A percentile compares a stretch with the other conserved stretches of the same genome.
Conservation (phyloP, 2,329 filamentous ascomycete genomes). For the Aspergillus sp. region DNA sequence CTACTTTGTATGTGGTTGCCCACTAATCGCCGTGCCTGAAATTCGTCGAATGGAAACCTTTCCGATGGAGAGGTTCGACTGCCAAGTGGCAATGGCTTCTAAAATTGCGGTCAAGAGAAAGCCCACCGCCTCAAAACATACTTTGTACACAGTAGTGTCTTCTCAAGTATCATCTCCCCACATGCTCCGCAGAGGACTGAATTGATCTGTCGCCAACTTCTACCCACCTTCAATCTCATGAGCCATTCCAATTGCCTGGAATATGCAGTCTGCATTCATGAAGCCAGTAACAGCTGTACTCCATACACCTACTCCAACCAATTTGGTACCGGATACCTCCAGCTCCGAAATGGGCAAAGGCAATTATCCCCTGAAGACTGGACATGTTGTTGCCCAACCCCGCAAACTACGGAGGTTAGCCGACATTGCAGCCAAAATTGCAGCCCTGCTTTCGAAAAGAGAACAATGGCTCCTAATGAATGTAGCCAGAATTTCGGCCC, state of each 20-base stretch:
- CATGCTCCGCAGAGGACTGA: not conserved
- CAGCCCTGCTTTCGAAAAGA: not conserved
- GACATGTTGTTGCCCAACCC: slow-evolving; percentile 25
- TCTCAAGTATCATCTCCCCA: slow-evolving; percentile 11
- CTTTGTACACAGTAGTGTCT: not conserved
- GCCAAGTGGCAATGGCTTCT: slow-evolving; percentile 21
- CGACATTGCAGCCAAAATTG: not conserved
- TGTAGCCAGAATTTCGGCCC: not conserved
- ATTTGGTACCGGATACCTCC: slow-evolving; percentile 4
- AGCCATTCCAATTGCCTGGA: not conserved
- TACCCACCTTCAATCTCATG: not conserved
- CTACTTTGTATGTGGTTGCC: not conserved
- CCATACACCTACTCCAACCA: not conserved
- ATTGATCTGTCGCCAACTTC: not conserved
- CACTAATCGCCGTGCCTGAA: slow-evolving; percentile 1
- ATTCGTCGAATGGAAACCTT: slow-evolving; percentile 12
- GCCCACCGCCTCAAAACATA: slow-evolving; percentile 22
- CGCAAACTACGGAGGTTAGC: slow-evolving; percentile 17
- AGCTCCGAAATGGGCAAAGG: not conserved
- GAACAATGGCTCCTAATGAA: not conserved
- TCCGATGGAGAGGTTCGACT: slow-evolving; percentile 10
- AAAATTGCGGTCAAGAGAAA: slow-evolving; percentile 30
- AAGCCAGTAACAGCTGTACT: slow-evolving; percentile 10
- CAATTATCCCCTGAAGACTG: not conserved
- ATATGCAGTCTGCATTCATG: slow-evolving; percentile 12